Base-by-base conservation (phyloP, 148 eudicot genomes). In the Silene uniflora region DNA sequence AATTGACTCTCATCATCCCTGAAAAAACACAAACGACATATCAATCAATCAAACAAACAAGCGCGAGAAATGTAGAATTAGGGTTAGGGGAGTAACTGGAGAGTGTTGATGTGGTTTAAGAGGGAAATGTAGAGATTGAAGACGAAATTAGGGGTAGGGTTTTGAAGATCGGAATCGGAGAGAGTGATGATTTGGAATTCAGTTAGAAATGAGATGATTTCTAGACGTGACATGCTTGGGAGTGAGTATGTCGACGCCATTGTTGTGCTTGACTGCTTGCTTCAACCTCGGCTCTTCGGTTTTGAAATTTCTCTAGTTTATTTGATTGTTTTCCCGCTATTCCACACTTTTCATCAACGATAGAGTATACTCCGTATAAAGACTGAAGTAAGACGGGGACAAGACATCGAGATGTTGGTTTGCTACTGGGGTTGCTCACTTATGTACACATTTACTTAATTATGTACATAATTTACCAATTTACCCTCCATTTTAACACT, bases 1-100 rank as follows among this genome's bases (percentile, higher is more conserved):
- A 89, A 78, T 75, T 90, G 91, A 49, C 80, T 88, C 3, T 82
- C 66, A 32, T 91, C 98, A 22, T 94, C 97, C 87, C 98, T 89
- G 87, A 76, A 69, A 17, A 29, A 5, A 65, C 24, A 42, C 39
- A 74, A 42, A 3, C 1, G 16, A 5, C 23, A 76, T 67, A 62
- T 12, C 54, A 61, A 76, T 52, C 56, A 49, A 66, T 9, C 10
- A 14, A 60, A 5, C 10, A 22, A 32, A 32, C 5, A 32, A 39
- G 3, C 44, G 44, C 67, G 0, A 1, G 18, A 22, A 27, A 42
- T 10, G 2, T 42, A 12, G 52, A 69, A 73, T 19, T 17, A 14
- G 72, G 78, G 70, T 74, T 79, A 13, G 22, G 67, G 27, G 9
- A 9, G 16, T 75, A 80, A 91, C 96, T 77, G 83, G 78, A 87